These are phyloP conservation scores for Hanseniaspora hatyaiensis DNA, from an alignment of 805 yeast genomes.

Conservation along the genomic window DNA sequence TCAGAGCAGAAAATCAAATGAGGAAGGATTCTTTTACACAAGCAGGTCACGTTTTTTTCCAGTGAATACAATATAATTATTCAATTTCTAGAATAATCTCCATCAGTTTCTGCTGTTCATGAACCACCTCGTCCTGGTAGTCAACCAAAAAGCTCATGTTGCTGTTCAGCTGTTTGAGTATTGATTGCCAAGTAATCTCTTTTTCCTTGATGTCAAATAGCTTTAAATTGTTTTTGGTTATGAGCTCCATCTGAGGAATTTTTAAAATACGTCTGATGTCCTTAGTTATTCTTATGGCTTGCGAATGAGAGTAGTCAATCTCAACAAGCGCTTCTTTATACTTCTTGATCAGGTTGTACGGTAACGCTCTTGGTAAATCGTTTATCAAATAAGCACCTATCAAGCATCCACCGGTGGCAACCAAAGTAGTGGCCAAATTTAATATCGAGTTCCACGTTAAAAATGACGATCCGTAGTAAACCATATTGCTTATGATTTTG, in stretches of 20 bases:
- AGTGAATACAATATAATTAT: not conserved
- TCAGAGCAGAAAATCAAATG: too few species aligned
- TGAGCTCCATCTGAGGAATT: slow-evolving; percentile 65
- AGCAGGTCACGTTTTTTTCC: too few species aligned
- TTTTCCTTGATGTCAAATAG: slow-evolving; percentile 21
- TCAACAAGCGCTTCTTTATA: slow-evolving; percentile 50
- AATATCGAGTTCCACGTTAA: slow-evolving; percentile 31
- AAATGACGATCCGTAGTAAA: slow-evolving; percentile 31
- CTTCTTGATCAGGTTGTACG: slow-evolving; percentile 67
- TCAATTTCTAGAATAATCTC: slow-evolving; percentile 12
- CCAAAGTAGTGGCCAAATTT: slow-evolving; percentile 43
- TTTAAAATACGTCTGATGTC: slow-evolving; percentile 74
- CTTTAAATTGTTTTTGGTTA: slow-evolving; percentile 34
- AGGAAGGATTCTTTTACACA: too few species aligned
- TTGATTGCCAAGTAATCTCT: slow-evolving; percentile 24
- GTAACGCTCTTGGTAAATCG: slow-evolving; percentile 84
- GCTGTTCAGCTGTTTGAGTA: slow-evolving; percentile 19
- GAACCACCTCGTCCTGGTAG: slow-evolving; percentile 22
- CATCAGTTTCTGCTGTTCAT: slow-evolving; percentile 13
- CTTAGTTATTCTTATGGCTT: slow-evolving; percentile 64
- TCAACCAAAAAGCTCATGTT: slow-evolving; percentile 24
- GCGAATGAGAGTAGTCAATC: slow-evolving; percentile 66
- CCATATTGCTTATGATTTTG: slow-evolving; percentile 30
- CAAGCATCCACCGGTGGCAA: slow-evolving; percentile 40
- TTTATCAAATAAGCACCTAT: slow-evolving; percentile 51